A percentile compares a stretch with the other conserved stretches of the same genome.
Conservation (phyloP, 1,139 yeast genomes). For the Candida buenavistaensis region DNA sequence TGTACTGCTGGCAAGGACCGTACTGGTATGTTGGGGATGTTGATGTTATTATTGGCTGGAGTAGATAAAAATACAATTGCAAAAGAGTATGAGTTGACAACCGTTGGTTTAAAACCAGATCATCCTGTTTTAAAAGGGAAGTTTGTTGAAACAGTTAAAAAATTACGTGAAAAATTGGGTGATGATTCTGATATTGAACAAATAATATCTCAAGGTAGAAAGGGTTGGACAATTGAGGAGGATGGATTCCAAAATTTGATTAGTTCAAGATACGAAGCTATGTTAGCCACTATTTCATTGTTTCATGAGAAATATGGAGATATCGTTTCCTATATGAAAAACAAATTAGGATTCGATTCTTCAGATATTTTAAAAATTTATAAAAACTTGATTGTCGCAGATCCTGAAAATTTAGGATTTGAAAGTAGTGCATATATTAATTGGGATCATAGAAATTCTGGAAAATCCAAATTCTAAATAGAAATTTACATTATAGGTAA, state of each 20-base stretch:
- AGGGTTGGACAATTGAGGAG: slow-evolving; percentile 40
- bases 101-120: slow-evolving; percentile 60
- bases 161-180: slow-evolving; percentile 27
- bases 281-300: slow-evolving; percentile 61
- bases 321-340: slow-evolving; percentile 54
- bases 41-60: slow-evolving; percentile 61
- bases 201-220: slow-evolving; percentile 34
- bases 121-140: slow-evolving; percentile 37
- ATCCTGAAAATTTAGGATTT: slow-evolving; percentile 21
- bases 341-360: slow-evolving; percentile 45
- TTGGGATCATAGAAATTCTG: slow-evolving; percentile 27
- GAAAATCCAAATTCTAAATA: slow-evolving; percentile 12
- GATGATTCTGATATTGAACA: slow-evolving; percentile 35
- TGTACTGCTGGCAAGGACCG: slow-evolving; percentile 90
- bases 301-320: slow-evolving; percentile 54
- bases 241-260: slow-evolving; percentile 59
- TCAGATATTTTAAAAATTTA: slow-evolving; percentile 53
- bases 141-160: slow-evolving; percentile 30
- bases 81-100: slow-evolving; percentile 54
- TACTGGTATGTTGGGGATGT: slow-evolving; percentile 74
- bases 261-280: slow-evolving; percentile 70
- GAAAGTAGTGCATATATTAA: slow-evolving; percentile 19
- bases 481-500: slow-evolving; percentile 63
- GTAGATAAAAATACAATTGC: slow-evolving; percentile 67
- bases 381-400: slow-evolving; percentile 37